Base-by-base conservation (phyloP, 108 stramenopile genomes). In the Mayamaea pseudoterrestris region DNA sequence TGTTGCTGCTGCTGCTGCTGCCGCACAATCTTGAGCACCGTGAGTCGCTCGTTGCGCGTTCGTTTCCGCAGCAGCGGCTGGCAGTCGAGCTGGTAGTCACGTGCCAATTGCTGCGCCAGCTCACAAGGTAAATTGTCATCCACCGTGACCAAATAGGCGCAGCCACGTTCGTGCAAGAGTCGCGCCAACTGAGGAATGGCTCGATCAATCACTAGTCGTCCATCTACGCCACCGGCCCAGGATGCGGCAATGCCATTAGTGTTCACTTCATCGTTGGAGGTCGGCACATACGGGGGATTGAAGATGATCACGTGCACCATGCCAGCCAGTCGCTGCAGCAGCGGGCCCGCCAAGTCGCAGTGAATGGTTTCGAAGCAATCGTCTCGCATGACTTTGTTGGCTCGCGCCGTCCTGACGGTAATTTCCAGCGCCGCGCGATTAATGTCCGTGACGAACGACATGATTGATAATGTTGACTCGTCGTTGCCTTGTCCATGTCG, bases 221-320 rank as follows among this genome's bases (percentile, higher is more conserved):
- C 88, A 44, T 76, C 52, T 27, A 35, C 44, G 0, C 93, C 93
- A 11, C 93, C 93, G 6, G 93, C 93, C 93, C 93, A 95, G 30
- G 74, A 69, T 17, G 83, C 90, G 46, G 83, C 83, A 39, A 95
- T 95, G 8, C 79, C 90, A 29, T 60, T 48, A 2, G 71, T 69
- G 11, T 66, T 71, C 5, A 95, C 83, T 65, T 95, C 93, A 0
- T 69, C 74, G 30, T 85, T 69, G 0, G 80, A 76, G 8, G 93
- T 95, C 23, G 90, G 88, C 35, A 95, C 93, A 44, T 95, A 95
- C 6, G 93, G 93, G 23, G 93, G 93, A 59, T 95, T 95, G 68
- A 95, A 93, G 13, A 95, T 52, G n/a, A 92, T 43, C 7, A 81
- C 60, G 55, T 91, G 87, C 3, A 90, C 65, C 6, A 29, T 41